A percentile compares a stretch with the other conserved stretches of the same genome.
phyloP scores from a whole-genome alignment of 2,329 filamentous ascomycete species.

The Talaromyces sp. region DNA sequence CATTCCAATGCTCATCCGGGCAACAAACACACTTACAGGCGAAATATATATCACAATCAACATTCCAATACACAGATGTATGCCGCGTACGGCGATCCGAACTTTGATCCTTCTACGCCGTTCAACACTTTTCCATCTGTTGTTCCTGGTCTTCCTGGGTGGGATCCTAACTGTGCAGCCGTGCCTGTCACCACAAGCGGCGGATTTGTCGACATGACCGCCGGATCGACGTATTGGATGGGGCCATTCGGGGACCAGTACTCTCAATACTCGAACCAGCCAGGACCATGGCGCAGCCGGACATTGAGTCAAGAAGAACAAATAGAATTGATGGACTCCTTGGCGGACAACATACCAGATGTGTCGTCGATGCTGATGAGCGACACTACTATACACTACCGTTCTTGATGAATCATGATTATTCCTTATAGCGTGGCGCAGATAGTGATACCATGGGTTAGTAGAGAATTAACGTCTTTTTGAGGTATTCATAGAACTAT shows the following conservation, averaged over 20 bases:
- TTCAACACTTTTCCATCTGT: slow-evolving; percentile 41
- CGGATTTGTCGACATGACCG: slow-evolving; percentile 33
- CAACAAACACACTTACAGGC: slow-evolving; percentile 15
- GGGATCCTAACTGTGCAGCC: slow-evolving; percentile 40
- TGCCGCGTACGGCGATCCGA: slow-evolving; percentile 25
- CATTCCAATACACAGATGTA: slow-evolving; percentile 23
- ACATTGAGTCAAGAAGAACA: slow-evolving; percentile 75
- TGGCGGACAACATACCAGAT: slow-evolving; percentile 58
- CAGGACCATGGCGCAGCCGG: slow-evolving; percentile 54
- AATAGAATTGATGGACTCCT: slow-evolving; percentile 72
- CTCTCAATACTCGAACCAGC: slow-evolving; percentile 46
- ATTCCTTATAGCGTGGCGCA: neutral
- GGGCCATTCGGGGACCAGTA: slow-evolving; percentile 46
- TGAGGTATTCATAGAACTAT: neutral
- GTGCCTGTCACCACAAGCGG: slow-evolving; percentile 36
- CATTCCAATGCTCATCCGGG: slow-evolving; percentile 21
- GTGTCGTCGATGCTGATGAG: slow-evolving; percentile 29
- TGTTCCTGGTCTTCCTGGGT: slow-evolving; percentile 39
- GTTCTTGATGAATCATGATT: slow-evolving; percentile 13
- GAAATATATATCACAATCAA: slow-evolving; percentile 20
- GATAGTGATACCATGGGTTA: neutral
- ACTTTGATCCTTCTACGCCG: slow-evolving; percentile 37
- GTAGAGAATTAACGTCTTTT: neutral
- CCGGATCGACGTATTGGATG: slow-evolving; percentile 43
- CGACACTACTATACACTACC: slow-evolving; percentile 16